Percentiles rank a stretch among this genome's conserved stretches.
Evolutionary conservation across 2,329 filamentous ascomycete genomes (phyloP).

Genomic region (Curvularia verruculosa): DNA sequence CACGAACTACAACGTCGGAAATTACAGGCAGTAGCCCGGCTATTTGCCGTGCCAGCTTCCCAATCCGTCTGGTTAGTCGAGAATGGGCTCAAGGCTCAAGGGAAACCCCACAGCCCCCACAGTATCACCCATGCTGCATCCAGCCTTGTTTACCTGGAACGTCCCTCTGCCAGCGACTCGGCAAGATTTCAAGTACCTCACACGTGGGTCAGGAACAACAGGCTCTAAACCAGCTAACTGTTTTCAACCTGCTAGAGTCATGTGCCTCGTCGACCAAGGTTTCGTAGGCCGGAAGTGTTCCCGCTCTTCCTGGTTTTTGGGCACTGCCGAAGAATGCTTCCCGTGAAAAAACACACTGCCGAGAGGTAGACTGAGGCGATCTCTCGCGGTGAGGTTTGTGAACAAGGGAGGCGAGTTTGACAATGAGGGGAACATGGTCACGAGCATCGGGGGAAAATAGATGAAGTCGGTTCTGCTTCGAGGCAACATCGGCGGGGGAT

Average conservation of each 20-base stretch:
- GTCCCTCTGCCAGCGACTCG: background rate
- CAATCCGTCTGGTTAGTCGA: background rate
- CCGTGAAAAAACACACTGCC: background rate
- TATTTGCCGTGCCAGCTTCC: slow-evolving; percentile 8
- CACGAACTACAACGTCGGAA: slow-evolving; percentile 13
- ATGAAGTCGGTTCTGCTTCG: background rate
- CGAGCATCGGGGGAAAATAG: background rate
- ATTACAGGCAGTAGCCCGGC: slow-evolving; percentile 3
- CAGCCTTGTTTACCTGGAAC: slow-evolving; percentile 1
- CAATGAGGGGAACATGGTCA: background rate
- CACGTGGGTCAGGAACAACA: slow-evolving; percentile 1
- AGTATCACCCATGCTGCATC: background rate
- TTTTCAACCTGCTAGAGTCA: background rate
- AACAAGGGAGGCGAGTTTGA: background rate
- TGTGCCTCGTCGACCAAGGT: background rate
- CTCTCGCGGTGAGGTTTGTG: background rate
- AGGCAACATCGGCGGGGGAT: background rate
- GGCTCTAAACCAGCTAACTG: background rate
- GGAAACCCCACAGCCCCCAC: background rate
- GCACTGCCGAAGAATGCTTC: background rate
- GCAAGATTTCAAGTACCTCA: background rate
- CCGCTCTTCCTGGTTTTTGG: background rate
- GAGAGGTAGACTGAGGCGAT: background rate
- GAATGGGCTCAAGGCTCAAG: background rate
- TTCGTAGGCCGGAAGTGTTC: background rate